Base-by-base conservation (phyloP, 176 grass and related monocot species). In the Lolium perenne region DNA sequence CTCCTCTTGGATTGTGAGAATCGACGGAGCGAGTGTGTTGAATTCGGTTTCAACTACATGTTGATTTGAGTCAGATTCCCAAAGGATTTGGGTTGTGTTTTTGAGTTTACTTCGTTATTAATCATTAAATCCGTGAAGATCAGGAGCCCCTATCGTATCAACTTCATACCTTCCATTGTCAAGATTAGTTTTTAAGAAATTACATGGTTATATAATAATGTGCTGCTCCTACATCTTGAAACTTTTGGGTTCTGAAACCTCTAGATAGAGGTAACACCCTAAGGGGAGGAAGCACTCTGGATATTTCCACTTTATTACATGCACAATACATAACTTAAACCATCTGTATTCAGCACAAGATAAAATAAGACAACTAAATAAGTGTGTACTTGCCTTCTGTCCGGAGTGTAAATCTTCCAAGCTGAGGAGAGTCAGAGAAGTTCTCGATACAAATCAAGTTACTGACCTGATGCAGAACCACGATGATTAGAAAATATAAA, bases 391-490 rank as follows among this genome's bases (percentile, higher is more conserved):
- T 87, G 93, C 95, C 95, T 95, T 98, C 93, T 10, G 91, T 98
- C 80, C 95, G 81, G 80, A 98, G 95, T 11, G 95, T 95, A 88
- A 98, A 98, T 86, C 95, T 98, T 87, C 95, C 95, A 82, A 98
- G 95, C 83, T 95, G 95, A 88, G 95, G 83, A 73, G 93, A 95
- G 85, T 91, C 87, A 79, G 93, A 83, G 71, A 98, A 98, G 23
- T 93, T 98, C 86, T 98, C 95, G 17, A 98, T 84, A 76, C 95
- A 98, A 86, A 98, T 98, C 80, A 94, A 84, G 62, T 98, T 98
- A 92, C 74, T 92, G 69, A 95, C 95, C 95, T 10, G 85, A 49
- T 63, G 76, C 25, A 80, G 83, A 46, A 46, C 58, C 23, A 56
- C 46, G 8, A 84, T 23, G 71, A 78, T 80, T 84, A 88, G 63